Conservation (phyloP, 148 eudicot species). For the Limonium bicolor region DNA sequence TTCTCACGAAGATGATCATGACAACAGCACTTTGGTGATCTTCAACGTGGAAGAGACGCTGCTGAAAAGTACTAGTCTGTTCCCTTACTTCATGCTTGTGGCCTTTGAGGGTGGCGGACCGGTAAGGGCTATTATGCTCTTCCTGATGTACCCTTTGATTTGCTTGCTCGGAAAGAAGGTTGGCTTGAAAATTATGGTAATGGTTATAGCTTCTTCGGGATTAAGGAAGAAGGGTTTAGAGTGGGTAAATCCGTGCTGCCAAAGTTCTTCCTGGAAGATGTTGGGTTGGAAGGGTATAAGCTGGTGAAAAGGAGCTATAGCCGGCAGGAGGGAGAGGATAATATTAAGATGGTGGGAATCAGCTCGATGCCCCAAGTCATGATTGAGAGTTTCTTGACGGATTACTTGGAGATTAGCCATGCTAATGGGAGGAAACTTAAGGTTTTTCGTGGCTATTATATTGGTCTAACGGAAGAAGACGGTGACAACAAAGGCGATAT, state of each 20-base stretch:
- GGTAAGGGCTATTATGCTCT: constrained; percentile 42
- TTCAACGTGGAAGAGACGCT: constrained; percentile 53
- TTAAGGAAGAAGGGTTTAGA: constrained; percentile 31
- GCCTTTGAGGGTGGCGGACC: constrained; percentile 77
- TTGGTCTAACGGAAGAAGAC: constrained; percentile 44
- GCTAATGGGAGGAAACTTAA: constrained; percentile 53
- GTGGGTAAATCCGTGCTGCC: constrained; percentile 59
- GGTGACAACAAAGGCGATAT: neutral
- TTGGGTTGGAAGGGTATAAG: constrained; percentile 50
- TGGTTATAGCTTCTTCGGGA: constrained; percentile 54
- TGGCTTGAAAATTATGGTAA: constrained; percentile 41
- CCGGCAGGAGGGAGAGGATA: no score
- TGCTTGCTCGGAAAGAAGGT: constrained; percentile 21
- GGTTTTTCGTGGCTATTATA: constrained; percentile 36
- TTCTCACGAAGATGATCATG: neutral
- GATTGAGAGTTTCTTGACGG: constrained; percentile 62
- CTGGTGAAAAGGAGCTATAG: constrained; percentile 25
- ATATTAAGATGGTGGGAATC: constrained; percentile 36
- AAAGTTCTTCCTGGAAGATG: constrained; percentile 62
- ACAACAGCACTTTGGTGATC: no score
- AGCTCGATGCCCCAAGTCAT: constrained; percentile 53
- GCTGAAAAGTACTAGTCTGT: constrained; percentile 33
- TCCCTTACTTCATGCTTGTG: constrained; percentile 75
- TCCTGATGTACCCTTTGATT: constrained; percentile 42
- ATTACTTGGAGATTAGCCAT: constrained; percentile 47